Evolutionary conservation across 2,329 filamentous ascomycete genomes (phyloP).

Genomic region (Paecilomyces formosus): DNA sequence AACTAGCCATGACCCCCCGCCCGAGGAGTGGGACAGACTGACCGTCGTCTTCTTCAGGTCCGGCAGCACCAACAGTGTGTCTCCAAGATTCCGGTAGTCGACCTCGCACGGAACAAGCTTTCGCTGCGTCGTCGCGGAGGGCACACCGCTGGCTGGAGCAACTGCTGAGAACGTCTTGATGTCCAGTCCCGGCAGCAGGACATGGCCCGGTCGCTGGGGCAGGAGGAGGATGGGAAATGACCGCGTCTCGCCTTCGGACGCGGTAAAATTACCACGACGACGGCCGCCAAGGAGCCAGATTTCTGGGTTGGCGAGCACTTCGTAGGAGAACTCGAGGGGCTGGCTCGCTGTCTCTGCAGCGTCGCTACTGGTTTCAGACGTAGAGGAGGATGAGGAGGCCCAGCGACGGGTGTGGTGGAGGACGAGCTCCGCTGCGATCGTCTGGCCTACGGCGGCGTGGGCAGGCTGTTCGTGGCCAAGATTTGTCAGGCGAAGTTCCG

Average conservation of each 20-base stretch:
- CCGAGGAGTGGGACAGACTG: conserved; percentile 60
- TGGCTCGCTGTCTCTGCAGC: conserved; percentile 17
- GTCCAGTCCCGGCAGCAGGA: conserved; percentile 73
- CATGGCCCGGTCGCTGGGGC: conserved; percentile 67
- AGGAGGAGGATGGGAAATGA: conserved; percentile 67
- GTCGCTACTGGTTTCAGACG: conserved; percentile 13
- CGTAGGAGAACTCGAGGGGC: conserved; percentile 70
- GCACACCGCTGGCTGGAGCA: conserved; percentile 8
- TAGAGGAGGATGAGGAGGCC: conserved; percentile 25
- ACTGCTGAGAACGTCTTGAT: conserved; percentile 51
- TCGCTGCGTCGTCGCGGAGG: conserved; percentile 14
- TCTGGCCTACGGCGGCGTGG: conserved; percentile 39
- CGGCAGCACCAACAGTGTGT: conserved; percentile 66
- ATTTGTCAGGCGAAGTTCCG: conserved; percentile 34
- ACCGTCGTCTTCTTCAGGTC: conserved; percentile 67
- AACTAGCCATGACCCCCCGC: conserved; percentile 59
- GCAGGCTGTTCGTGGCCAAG: conserved; percentile 7
- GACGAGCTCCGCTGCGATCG: conserved; percentile 38
- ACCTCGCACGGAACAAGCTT: conserved; percentile 59
- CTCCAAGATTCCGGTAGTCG: conserved; percentile 69
- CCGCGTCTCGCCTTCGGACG: conserved; percentile 37
- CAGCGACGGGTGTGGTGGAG: conserved; percentile 52
- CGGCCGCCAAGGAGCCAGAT: conserved; percentile 81
- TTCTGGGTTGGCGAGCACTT: conserved; percentile 65
- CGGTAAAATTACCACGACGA: conserved; percentile 66